Conservation (phyloP, 306 rosid genomes). For the Malus sylvestris region DNA sequence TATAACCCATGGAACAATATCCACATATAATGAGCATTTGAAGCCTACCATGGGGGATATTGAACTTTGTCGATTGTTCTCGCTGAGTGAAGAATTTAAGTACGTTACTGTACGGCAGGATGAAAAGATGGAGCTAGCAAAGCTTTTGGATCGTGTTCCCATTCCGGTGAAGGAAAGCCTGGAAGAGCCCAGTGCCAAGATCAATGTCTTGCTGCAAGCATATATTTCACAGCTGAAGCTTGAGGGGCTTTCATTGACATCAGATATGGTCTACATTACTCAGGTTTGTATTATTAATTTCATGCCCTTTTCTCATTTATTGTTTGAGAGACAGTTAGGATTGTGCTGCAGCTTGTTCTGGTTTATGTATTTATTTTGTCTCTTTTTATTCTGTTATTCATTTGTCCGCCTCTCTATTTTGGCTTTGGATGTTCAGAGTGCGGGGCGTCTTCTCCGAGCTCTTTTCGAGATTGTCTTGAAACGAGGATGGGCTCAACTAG, state of each 20-base stretch:
- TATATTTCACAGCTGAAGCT: constrained; percentile 87
- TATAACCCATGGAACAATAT: constrained; percentile 86
- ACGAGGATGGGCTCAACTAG: constrained; percentile 93
- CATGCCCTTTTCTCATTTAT: not conserved
- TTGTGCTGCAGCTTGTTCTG: not conserved
- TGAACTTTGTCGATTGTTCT: constrained; percentile 84
- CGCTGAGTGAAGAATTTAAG: constrained; percentile 93
- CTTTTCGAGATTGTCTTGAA: constrained; percentile 88
- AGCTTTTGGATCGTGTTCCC: constrained; percentile 86
- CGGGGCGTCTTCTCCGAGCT: constrained; percentile 94
- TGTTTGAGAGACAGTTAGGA: not conserved
- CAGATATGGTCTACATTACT: constrained; percentile 95
- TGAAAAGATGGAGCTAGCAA: constrained; percentile 89
- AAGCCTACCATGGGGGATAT: constrained; percentile 96
- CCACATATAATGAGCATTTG: constrained; percentile 89
- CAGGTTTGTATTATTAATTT: constrained; percentile 51
- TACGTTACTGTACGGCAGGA: constrained; percentile 89
- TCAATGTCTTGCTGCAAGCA: constrained; percentile 87
- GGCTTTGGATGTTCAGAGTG: constrained; percentile 49
- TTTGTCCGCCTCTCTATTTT: not conserved
- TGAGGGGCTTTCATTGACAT: constrained; percentile 87
- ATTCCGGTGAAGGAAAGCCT: constrained; percentile 94
- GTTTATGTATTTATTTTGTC: not conserved
- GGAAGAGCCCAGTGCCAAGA: constrained; percentile 97
- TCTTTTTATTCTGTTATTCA: not conserved